phyloP scores from a whole-genome alignment of 768 basidiomycete genomes.

The Mycena vulgaris region DNA sequence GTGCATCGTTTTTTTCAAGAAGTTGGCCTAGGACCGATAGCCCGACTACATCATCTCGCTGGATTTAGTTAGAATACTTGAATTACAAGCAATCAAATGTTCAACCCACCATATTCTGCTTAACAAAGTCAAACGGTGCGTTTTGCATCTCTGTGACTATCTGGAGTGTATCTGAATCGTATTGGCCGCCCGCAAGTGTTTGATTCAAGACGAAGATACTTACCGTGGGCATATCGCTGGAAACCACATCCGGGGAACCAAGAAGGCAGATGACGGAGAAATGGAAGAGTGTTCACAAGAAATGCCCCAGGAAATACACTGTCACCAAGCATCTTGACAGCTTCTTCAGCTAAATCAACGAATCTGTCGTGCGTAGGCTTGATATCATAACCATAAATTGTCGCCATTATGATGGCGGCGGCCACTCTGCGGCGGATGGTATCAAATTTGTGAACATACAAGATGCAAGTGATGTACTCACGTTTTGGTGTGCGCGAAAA shows the following conservation, averaged over 20 bases:
- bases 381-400: conserved; percentile 48
- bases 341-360: conserved; percentile 41
- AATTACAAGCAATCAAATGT: neutral
- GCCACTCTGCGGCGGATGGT: conserved; percentile 6
- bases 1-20: neutral
- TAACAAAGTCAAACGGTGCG: conserved; percentile 18
- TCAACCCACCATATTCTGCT: conserved; percentile 28
- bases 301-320: conserved; percentile 41
- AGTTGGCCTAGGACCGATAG: neutral
- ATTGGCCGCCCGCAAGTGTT: neutral
- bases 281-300: conserved; percentile 47
- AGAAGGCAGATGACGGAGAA: conserved; percentile 51
- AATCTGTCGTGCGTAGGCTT: conserved; percentile 43
- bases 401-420: neutral
- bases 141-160: neutral
- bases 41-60: conserved; percentile 2
- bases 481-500: too few species aligned
- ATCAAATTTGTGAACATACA: too few species aligned
- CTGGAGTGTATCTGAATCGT: neutral
- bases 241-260: conserved; percentile 43
- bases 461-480: too few species aligned
- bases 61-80: neutral
- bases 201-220: too few species aligned
- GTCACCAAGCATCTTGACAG: conserved; percentile 24
- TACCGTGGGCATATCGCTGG: too few species aligned